Base-by-base conservation (phyloP, 129 eudicot genomes). In the Glebionis coronaria region DNA sequence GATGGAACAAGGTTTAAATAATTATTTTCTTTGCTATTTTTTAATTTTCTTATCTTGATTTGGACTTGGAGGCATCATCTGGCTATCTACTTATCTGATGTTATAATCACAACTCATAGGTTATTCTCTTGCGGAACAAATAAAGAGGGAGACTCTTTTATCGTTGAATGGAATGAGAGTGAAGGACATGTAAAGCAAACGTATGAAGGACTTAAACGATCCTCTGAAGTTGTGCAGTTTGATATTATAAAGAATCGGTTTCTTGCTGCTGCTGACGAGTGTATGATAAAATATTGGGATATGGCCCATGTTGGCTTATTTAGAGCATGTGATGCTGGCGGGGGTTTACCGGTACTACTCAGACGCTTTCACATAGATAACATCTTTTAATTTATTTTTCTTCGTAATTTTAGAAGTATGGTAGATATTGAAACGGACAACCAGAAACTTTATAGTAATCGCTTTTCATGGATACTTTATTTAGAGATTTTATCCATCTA, bases 121-220 rank as follows among this genome's bases (percentile, higher is more conserved):
- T 81, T 88, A 71, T 88, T 88, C 83, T 88, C 96, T 46, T 88
- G 96, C 54, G 96, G 96, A 56, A 85, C 87, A 59, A 88, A 85
- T 78, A 88, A 88, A 76, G 96, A 82, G 78, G 96, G 96, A 46
- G 92, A 88, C 23, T 85, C 96, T 18, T 88, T 44, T 69, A 80
- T 88, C 59, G 92, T 88, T 55, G 96, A 88, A 72, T 88, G 96
- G 96, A 88, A 88, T 62, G 96, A 88, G 81, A 85, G 92, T 62
- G 96, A 88, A 82, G 96, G 96, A 78, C 79, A 87, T 23, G 90
- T 83, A 35, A 88, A 78, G 66, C 92, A 87, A 50, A 70, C 92
- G 46, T 88, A 78, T 73, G 72, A 23, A 56, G 91, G 96, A 25
- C 96, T 88, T 49, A 88, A 85, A 78, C 87, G 92, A 70, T 82